phyloP scores from a whole-genome alignment of 2,329 filamentous ascomycete species.

The Talaromyces marneffei region DNA sequence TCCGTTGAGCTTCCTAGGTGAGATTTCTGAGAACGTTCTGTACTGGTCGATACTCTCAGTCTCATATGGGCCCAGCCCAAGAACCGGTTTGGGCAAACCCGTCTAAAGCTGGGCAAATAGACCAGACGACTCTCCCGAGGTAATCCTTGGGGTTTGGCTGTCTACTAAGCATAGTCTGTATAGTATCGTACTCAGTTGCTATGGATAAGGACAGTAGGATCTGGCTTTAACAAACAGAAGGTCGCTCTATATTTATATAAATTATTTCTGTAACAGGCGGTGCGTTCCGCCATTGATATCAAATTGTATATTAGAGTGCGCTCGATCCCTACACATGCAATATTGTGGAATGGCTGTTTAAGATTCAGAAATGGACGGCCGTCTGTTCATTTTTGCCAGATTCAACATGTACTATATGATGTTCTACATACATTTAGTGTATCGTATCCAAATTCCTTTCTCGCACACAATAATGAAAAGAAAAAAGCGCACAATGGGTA shows the following conservation, averaged over 20 bases:
- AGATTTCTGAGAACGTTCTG: neutral
- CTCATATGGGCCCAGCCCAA: neutral
- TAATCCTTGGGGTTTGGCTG: neutral
- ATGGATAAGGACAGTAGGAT: neutral
- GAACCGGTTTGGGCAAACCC: neutral
- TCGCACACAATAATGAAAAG: neutral
- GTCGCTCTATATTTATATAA: neutral
- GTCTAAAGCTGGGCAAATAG: neutral
- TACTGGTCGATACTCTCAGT: neutral
- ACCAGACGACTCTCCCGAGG: too few species aligned
- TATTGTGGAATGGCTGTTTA: too few species aligned
- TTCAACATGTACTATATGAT: neutral
- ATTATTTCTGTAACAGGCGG: too few species aligned
- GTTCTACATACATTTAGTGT: neutral
- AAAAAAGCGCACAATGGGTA: slow-evolving; percentile 10
- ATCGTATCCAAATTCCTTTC: neutral
- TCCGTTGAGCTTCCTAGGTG: neutral
- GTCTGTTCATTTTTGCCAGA: neutral
- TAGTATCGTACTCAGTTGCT: neutral
- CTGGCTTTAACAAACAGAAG: neutral
- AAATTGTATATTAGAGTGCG: too few species aligned
- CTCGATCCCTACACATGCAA: too few species aligned
- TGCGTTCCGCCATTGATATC: too few species aligned
- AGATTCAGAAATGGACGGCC: neutral
- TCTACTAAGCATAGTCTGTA: neutral